These are phyloP conservation scores for Lasiodiplodia sp. DNA, from an alignment of 2,329 filamentous ascomycete species.

Conservation along the genomic window DNA sequence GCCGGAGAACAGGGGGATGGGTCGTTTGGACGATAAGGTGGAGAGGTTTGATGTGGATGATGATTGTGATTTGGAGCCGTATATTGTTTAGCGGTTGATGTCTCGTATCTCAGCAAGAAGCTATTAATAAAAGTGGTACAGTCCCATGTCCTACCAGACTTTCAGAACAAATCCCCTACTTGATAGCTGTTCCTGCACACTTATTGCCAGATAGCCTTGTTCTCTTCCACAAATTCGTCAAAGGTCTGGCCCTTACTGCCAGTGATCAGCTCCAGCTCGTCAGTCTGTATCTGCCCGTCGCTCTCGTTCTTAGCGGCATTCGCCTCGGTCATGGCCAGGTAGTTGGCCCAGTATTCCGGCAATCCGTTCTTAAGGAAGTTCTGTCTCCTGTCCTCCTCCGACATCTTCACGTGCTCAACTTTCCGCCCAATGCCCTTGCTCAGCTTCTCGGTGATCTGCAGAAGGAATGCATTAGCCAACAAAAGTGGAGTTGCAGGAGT, in stretches of 20 bases:
- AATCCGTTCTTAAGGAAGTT: neutral
- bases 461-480: slow-evolving; percentile 38
- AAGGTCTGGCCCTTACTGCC: neutral
- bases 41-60: slow-evolving; percentile 31
- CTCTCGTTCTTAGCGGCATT: neutral
- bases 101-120: no score
- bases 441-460: slow-evolving; percentile 31
- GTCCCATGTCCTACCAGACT: no score
- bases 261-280: neutral
- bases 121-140: no score
- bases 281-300: no score
- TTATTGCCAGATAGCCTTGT: neutral
- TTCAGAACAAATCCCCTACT: no score
- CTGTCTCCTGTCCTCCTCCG: slow-evolving; percentile 4
- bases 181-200: no score
- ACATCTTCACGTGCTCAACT: slow-evolving; percentile 20
- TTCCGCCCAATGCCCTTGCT: neutral
- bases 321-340: neutral
- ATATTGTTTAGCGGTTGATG: slow-evolving; percentile 1
- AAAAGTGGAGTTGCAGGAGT: slow-evolving; percentile 33
- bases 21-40: slow-evolving; percentile 31
- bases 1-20: slow-evolving; percentile 18
- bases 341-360: neutral
- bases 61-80: slow-evolving; percentile 33
- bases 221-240: neutral